Conservation (phyloP, 345 rosid genomes). For the Xanthoceras sorbifolium region DNA sequence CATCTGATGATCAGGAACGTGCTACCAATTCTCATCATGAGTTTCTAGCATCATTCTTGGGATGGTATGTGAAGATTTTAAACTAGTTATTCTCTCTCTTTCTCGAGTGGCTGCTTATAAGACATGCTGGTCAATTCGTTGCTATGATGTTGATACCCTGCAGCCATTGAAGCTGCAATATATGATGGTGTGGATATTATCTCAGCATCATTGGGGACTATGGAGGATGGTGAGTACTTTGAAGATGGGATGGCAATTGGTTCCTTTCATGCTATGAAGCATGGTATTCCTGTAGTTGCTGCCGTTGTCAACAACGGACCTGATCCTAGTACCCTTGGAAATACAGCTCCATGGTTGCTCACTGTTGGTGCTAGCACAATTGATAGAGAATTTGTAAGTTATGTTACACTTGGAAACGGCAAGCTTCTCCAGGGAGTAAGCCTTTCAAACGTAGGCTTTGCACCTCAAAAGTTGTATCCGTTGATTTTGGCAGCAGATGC, state of each 20-base stretch:
- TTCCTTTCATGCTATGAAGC: constrained; percentile 42
- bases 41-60: constrained; percentile 38
- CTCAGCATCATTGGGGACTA: constrained; percentile 40
- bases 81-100: too few relatives aligned
- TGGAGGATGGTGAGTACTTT: background rate
- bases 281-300: constrained; percentile 33
- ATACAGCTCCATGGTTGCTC: constrained; percentile 45
- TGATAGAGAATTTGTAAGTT: constrained; percentile 29
- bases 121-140: constrained; percentile 34
- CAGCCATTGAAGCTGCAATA: constrained; percentile 44
- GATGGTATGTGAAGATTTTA: constrained; percentile 31
- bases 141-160: constrained; percentile 36
- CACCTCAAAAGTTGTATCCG: constrained; percentile 45
- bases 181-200: constrained; percentile 50
- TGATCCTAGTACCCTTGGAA: constrained; percentile 11
- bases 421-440: constrained; percentile 58
- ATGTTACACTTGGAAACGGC: constrained; percentile 20
- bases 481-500: constrained; percentile 53
- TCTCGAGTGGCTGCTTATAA: constrained; percentile 48
- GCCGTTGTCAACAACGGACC: constrained; percentile 49
- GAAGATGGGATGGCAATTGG: constrained; percentile 38
- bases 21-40: constrained; percentile 29
- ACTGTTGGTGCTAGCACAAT: constrained; percentile 49
- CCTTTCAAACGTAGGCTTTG: constrained; percentile 41
- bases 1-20: background rate